A percentile compares a stretch with the other conserved stretches of the same genome.
Evolutionary conservation across 192 early-diverging fungal genomes (phyloP).

Genomic region (Powellomyces hirtus): DNA sequence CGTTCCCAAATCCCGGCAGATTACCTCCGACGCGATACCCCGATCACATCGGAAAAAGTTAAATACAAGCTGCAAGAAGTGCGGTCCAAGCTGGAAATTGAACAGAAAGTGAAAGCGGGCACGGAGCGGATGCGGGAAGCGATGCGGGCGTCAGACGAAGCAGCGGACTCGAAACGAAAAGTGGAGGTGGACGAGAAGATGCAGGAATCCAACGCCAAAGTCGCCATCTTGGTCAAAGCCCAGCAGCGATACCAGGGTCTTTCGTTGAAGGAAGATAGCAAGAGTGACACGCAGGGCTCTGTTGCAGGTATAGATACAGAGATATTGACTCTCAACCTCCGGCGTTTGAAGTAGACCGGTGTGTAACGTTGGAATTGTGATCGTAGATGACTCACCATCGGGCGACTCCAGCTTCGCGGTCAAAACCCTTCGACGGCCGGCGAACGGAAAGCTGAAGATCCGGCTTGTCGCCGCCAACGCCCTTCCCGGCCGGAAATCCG

Average conservation of each 20-base stretch:
- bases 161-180: constrained; percentile 38
- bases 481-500: constrained; percentile 51
- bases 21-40: constrained; percentile 42
- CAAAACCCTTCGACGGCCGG: constrained; percentile 29
- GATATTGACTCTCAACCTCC: too few species aligned
- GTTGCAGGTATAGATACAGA: too few species aligned
- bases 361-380: too few species aligned
- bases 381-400: background rate
- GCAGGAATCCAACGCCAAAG: constrained; percentile 46
- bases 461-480: constrained; percentile 33
- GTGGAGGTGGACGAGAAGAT: constrained; percentile 45
- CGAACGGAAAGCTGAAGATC: constrained; percentile 38
- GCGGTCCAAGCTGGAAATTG: constrained; percentile 88
- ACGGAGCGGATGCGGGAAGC: constrained; percentile 65
- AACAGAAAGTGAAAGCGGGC: constrained; percentile 87
- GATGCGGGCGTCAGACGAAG: constrained; percentile 8
- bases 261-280: constrained; percentile 67
- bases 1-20: too few species aligned
- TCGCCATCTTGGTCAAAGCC: constrained; percentile 38
- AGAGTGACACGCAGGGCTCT: too few species aligned
- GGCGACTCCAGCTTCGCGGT: background rate
- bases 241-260: constrained; percentile 85
- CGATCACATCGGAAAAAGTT: constrained; percentile 51
- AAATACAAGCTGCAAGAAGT: constrained; percentile 80
- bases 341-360: too few species aligned